Evolutionary conservation across 2,329 filamentous ascomycete genomes (phyloP), one percentile per base, ranked within the genome.

Genomic region (Diaporthe sp.): DNA sequence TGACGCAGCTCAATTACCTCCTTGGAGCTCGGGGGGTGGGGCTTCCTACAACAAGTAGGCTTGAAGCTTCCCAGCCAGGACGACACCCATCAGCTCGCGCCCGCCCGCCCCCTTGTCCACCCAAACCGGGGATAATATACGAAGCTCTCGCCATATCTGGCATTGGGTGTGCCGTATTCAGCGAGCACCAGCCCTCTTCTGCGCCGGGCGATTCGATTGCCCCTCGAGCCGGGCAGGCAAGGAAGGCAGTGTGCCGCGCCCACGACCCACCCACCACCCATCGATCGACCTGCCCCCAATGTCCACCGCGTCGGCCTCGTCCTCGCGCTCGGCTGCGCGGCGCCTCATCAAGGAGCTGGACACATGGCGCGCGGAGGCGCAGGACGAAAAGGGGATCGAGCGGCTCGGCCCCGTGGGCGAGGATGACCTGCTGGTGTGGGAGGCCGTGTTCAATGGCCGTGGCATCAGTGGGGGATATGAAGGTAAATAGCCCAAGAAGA

Each of bases 301-400:
- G 70, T 53, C 70, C 56, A 37, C 50, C 56, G 56, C 44, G 37
- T 76, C 76, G 39, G 76, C 76, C 53, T 79, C 82, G 44, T 83
- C 84, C 58, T 81, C 85, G 50, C 86, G 86, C 77, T 86, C 82
- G 77, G 89, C 90, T 30, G 85, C 88, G 42, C 89, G 88, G 79
- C 87, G 91, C 32, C 85, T 92, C 75, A 81, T 91, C 76, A 89
- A 88, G 79, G 91, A 92, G 81, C 84, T 92, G 70, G 86, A 87
- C 42, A 84, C 82, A 47, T 91, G 86, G 88, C 84, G 84, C 76
- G 82, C 81, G 75, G 89, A 91, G 79, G 81, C 84, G 75, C 81
- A 81, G 59, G 81, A 84, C 53, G 88, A 90, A 78, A 81, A 81
- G 77, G 89, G 89, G 58, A 89, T 92, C 77, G 89, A 92, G 83